Base-by-base conservation (phyloP, 352 stramenopile genomes). In the Pythium brachiatum region DNA sequence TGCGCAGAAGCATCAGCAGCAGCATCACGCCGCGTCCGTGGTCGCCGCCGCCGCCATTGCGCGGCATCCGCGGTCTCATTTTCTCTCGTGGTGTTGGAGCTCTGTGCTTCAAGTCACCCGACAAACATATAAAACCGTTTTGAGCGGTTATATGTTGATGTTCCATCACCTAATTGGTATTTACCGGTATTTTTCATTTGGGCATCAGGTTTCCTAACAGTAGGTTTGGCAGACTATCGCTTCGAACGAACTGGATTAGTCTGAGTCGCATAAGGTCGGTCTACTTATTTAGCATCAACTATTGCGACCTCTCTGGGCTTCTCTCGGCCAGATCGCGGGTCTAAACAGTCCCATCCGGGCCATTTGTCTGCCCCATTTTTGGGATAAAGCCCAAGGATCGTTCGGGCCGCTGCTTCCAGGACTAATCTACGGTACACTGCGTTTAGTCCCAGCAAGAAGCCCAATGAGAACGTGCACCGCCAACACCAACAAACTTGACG, bases 1-100 rank as follows among this genome's bases (percentile, higher is more conserved):
- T 69, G 16, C 74, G 66, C 63, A 83, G 53, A 43, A 79, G 55
- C 62, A 74, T 66, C 16, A 73, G 5, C 32, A 68, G 47, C 56
- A 73, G 43, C 66, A 62, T 54, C 32, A 66, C 27, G 34, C 52
- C 34, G 32, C 53, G 66, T 16, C 60, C 66, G n/a, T 46, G 34
- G 18, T 26, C 36, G 31, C 53, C 29, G 48, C 31, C 51, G 25
- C 39, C 51, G 23, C 29, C 62, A 60, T 48, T 39, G 20, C 39
- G 53, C 21, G 36, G 46, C 18, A 59, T n/a, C 9, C 44, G 66
- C 36, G 29, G 29, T 34, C 29, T 34, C 29, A 34, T 34, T 34
- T 34, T 34, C 29, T 5, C 5, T 34, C 29, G 29, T 34, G 29
- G 9, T 36, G 26, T 25, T 48, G 12, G 38, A 44, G 38, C 38